Evolutionary conservation across 2,329 filamentous ascomycete genomes (phyloP).

Genomic region (Dactylellina drechsleri): DNA sequence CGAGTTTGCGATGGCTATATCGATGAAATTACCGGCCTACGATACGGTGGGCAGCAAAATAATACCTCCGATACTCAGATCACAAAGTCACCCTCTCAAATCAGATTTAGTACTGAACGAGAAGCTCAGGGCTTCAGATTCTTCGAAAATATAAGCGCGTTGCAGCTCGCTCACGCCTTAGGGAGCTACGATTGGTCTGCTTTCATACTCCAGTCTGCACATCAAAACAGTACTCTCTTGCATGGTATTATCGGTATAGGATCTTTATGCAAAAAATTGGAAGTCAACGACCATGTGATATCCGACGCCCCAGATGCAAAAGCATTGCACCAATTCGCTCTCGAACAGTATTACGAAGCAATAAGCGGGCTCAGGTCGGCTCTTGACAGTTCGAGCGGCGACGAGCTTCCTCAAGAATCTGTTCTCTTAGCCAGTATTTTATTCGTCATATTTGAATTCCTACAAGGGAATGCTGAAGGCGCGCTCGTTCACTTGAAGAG

Average conservation of each 20-base stretch:
- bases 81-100: neutral
- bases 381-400: neutral
- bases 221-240: neutral
- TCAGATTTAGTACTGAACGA: neutral
- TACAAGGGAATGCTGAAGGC: neutral
- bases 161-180: neutral
- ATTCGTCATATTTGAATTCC: slow-evolving; percentile 2
- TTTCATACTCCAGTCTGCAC: neutral
- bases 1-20: slow-evolving; percentile 1
- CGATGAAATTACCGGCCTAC: neutral
- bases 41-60: neutral
- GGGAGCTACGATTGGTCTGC: neutral
- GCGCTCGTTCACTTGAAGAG: neutral
- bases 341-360: neutral
- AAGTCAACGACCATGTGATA: neutral
- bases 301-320: neutral
- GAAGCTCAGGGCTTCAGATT: neutral
- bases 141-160: neutral
- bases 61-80: neutral
- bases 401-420: neutral
- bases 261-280: slow-evolving; percentile 1
- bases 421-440: neutral
- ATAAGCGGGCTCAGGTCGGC: neutral
- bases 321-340: neutral
- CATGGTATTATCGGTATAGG: neutral